Evolutionary conservation across 352 stramenopile genomes (phyloP).

Genomic region (Blastocystis sp.): DNA sequence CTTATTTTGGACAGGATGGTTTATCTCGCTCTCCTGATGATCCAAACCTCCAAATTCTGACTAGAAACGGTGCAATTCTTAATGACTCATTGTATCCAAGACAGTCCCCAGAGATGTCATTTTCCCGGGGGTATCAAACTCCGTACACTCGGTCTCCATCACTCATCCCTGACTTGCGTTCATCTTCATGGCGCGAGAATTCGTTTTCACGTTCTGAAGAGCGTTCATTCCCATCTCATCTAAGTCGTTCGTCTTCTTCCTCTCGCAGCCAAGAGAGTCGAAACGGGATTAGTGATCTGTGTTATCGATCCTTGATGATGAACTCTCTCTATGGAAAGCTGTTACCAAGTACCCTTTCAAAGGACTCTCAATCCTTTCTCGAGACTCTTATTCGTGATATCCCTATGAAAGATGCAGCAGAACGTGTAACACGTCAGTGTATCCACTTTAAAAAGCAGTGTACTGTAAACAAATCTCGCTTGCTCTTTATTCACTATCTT

Average conservation of each 20-base stretch:
- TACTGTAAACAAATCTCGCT: not conserved
- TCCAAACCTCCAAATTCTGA: too few species aligned
- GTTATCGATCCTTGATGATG: not conserved
- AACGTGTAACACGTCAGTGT: not conserved
- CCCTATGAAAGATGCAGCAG: not conserved
- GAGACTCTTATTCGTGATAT: not conserved
- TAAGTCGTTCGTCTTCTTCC: not conserved
- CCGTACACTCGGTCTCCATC: too few species aligned
- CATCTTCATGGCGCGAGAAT: too few species aligned
- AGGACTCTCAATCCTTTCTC: not conserved
- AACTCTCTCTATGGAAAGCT: not conserved
- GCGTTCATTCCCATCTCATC: not conserved
- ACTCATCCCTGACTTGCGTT: too few species aligned
- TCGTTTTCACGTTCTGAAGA: too few species aligned
- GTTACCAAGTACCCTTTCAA: not conserved
- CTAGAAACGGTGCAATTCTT: too few species aligned
- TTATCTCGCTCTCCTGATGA: too few species aligned
- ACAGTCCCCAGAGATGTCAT: too few species aligned
- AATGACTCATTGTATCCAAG: too few species aligned
- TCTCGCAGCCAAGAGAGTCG: too few species aligned
- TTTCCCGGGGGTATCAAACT: too few species aligned
- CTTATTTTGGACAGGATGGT: too few species aligned
- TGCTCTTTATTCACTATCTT: not conserved
- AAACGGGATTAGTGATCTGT: not conserved
- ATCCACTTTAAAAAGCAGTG: slow-evolving; percentile 15